Evolutionary conservation across 2,329 filamentous ascomycete species (phyloP), one percentile per base, ranked within the genome.

Genomic region (Falciphora oryzae): DNA sequence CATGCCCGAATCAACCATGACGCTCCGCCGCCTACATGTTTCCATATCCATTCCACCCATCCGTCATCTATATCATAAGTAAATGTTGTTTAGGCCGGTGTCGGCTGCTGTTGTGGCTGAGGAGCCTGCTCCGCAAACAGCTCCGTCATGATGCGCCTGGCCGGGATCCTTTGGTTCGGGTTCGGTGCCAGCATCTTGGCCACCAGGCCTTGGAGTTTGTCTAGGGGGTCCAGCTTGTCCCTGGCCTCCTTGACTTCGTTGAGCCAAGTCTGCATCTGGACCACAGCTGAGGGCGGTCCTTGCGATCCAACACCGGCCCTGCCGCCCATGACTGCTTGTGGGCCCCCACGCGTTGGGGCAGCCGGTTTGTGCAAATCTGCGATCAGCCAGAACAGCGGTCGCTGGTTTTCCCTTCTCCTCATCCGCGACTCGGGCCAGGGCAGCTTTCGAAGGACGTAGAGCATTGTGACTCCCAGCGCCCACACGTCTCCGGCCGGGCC

Each of bases 401-500:
- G 78, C 0, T 80, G 78, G 65, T 83, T 80, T 1, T 78, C 76
- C 63, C 78, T 77, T 31, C 80, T 74, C 4, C 78, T 80, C 22
- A 29, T 25, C 27, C 84, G 79, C 44, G 77, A 74, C 67, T 86
- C 84, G 0, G 84, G 84, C 65, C 85, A 83, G 0, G 79, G 70
- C 50, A 86, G 83, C 73, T 83, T 84, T 67, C 79, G 77, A 64
- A 87, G 72, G 5, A 85, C 80, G 67, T 87, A 87, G 27, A 87
- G 77, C 84, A 87, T 86, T 35, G 83, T 85, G 62, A 87, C 77
- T 59, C 84, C 84, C 35, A 87, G 74, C 0, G 83, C 84, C 84
- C 84, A 87, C 11, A 86, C 83, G 68, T 87, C 84, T 35, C 83
- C 84, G 2, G 83, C 75, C 4, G 80, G 73, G 4, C 84, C 84